Conservation (phyloP, 2,329 filamentous ascomycete genomes). For the Claviceps maximensis region DNA sequence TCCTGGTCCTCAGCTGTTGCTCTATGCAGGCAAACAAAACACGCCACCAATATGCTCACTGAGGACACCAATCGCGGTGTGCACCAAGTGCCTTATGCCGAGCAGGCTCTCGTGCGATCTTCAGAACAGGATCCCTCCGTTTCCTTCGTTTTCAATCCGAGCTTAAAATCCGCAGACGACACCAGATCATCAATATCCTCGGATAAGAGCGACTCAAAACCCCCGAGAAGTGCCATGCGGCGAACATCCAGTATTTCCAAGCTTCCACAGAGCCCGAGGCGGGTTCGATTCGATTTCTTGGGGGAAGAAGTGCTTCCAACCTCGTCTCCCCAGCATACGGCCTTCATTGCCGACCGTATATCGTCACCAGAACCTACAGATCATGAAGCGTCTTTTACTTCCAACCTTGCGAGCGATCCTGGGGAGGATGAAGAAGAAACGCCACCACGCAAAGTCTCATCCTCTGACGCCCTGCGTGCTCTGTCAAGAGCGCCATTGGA, state of each 20-base stretch:
- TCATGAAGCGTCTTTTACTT: conserved; percentile 16
- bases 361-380: conserved; percentile 13
- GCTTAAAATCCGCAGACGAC: conserved; percentile 27
- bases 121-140: conserved; percentile 13
- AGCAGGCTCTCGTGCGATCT: conserved; percentile 7
- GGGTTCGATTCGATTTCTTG: conserved; percentile 49
- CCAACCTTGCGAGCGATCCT: conserved; percentile 24
- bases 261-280: conserved; percentile 39
- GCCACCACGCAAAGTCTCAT: conserved; percentile 40
- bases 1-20: conserved; percentile 1
- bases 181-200: conserved; percentile 38
- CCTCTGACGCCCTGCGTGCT: conserved; percentile 39
- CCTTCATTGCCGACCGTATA: conserved; percentile 17
- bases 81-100: not conserved
- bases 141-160: conserved; percentile 23
- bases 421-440: conserved; percentile 27
- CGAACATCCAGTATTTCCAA: conserved; percentile 39
- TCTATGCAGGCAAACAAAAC: conserved; percentile 5
- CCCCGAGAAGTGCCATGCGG: conserved; percentile 43
- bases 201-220: conserved; percentile 36
- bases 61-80: not conserved
- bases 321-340: conserved; percentile 34
- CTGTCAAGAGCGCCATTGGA: conserved; percentile 38
- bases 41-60: not conserved
- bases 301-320: conserved; percentile 49